Base-by-base conservation (phyloP, 371 early-diverging fungal genomes). In the Rhizopus sp. region DNA sequence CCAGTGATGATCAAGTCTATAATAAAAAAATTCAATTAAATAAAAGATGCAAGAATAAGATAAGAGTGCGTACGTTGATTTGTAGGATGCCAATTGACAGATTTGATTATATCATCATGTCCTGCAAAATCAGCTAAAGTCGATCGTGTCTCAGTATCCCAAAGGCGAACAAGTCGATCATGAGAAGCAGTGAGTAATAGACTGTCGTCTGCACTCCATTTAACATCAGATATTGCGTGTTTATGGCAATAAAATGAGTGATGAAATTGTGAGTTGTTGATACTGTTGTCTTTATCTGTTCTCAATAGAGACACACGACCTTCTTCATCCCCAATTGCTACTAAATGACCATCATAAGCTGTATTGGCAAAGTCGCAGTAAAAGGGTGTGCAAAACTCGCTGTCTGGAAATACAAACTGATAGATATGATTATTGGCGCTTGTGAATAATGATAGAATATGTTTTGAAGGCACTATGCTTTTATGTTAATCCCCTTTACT, bases 241-340 rank as follows among this genome's bases (percentile, higher is more conserved):
- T 64, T 49, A 50, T 89, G 88, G 33, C 56, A 61, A 39, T 46
- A 52, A 46, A 60, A 60, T 3, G 48, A 62, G 29, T 49, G 16
- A 15, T 50, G 50, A 3, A 47, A 49, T 34, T 63, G 65, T 63
- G 73, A 55, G 23, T 64, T 53, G 6, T 70, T 69, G 3, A 57
- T 31, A 8, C 69, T 51, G 41, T 73, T 79, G 23, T 69, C 69
- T 29, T 70, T 64, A 33, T 71, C 73, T 1, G 89, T 81, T 53
- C 85, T 66, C 12, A 88, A 50, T 2, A 88, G 40, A 3, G 75
- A 62, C 2, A 86, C 53, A 7, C 67, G 68, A n/a, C 87, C 84
- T 12, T 77, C 83, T 63, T 89, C 89, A 55, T 89, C 87, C 7
- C 80, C 80, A n/a, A 84, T 81, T 7, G 89, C 87, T 40, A 88